Conservation (phyloP, 192 early-diverging fungal genomes). For the Entomortierella lignicola region DNA sequence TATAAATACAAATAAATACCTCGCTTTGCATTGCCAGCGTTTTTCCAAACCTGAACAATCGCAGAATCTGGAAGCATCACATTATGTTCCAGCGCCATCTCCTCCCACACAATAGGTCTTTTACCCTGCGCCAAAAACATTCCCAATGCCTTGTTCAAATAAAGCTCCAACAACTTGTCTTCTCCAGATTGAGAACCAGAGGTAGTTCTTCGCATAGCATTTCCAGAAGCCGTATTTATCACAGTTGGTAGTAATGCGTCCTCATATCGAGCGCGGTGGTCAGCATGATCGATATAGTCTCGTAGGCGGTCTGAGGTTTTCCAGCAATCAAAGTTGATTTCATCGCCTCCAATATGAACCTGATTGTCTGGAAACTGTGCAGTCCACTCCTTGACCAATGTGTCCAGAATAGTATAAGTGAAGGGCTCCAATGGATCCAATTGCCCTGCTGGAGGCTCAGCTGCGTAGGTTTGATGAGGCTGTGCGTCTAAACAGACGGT, state of each 20-base stretch:
- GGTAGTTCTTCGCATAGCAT: constrained; percentile 57
- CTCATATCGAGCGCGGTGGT: constrained; percentile 11
- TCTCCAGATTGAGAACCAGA: constrained; percentile 49
- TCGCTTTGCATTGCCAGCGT: constrained; percentile 34
- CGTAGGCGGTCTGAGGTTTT: constrained; percentile 50
- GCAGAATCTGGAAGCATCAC: constrained; percentile 25
- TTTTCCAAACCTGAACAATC: constrained; percentile 52
- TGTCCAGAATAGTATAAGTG: constrained; percentile 71
- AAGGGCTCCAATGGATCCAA: constrained; percentile 77
- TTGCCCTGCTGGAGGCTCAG: constrained; percentile 87
- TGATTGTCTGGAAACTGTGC: constrained; percentile 76
- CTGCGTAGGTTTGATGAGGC: constrained; percentile 48
- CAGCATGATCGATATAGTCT: constrained; percentile 47
- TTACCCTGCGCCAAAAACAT: constrained; percentile 38
- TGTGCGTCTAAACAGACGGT: constrained; percentile 67
- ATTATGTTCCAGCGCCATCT: constrained; percentile 42
- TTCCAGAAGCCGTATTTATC: neutral
- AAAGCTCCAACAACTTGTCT: constrained; percentile 80
- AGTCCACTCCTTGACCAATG: constrained; percentile 76
- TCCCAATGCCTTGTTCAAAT: constrained; percentile 56
- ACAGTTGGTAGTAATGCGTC: constrained; percentile 11
- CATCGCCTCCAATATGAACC: constrained; percentile 87
- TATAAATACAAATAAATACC: constrained; percentile 10
- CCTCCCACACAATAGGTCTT: constrained; percentile 47
- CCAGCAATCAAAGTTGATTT: constrained; percentile 79